These are phyloP conservation scores for Boechera divaricarpa DNA, from an alignment of 345 rosid species.

Conservation along the genomic window DNA sequence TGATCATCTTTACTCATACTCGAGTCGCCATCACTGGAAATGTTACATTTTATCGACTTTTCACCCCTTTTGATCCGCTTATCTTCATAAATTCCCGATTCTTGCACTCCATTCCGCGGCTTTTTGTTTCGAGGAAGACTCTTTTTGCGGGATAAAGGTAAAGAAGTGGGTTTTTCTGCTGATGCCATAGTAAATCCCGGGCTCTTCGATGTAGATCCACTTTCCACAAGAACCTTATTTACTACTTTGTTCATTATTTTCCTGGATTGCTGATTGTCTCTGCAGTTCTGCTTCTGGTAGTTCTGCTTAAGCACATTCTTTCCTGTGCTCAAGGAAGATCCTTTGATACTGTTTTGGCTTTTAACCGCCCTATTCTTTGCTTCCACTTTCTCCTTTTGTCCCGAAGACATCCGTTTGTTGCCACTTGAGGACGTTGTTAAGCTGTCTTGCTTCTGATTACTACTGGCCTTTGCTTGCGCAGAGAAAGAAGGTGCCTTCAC, in stretches of 20 bases:
- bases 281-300: conserved; percentile 84
- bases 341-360: conserved; percentile 62
- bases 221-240: conserved; percentile 52
- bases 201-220: conserved; percentile 52
- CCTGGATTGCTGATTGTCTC: conserved; percentile 53
- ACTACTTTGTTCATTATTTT: conserved; percentile 51
- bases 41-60: conserved; percentile 56
- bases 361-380: conserved; percentile 61
- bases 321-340: conserved; percentile 58
- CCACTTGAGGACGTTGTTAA: conserved; percentile 44
- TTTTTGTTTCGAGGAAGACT: conserved; percentile 54
- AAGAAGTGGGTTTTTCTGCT: conserved; percentile 46
- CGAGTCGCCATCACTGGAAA: conserved; percentile 47
- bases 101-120: conserved; percentile 49
- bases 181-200: conserved; percentile 32
- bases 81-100: conserved; percentile 45
- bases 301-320: conserved; percentile 78
- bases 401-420: conserved; percentile 37
- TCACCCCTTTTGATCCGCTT: conserved; percentile 49
- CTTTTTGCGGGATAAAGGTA: conserved; percentile 52
- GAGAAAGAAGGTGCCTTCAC: conserved; percentile 85
- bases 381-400: conserved; percentile 58
- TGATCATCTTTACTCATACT: conserved; percentile 47
- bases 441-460: conserved; percentile 71
- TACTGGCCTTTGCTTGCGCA: conserved; percentile 84